These are phyloP conservation scores for Populus davidiana DNA, from an alignment of 345 rosid genomes.

Conservation along the genomic window DNA sequence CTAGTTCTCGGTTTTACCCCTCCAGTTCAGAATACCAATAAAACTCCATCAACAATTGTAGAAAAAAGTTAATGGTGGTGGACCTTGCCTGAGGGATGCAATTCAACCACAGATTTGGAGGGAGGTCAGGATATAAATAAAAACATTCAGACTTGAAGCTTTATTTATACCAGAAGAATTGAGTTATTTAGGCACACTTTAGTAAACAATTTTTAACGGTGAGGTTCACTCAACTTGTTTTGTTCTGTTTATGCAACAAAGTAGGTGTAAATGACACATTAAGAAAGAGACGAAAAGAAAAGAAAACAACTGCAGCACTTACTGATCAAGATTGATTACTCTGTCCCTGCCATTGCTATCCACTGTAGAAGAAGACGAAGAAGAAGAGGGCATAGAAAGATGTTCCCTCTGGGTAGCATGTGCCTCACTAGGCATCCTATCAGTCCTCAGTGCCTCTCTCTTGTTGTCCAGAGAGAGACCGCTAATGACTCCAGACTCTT, in stretches of 20 bases:
- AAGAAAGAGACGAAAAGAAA: not conserved
- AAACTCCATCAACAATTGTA: not conserved
- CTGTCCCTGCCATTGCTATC: conserved; percentile 28
- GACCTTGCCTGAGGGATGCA: not conserved
- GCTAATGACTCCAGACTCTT: conserved; percentile 8
- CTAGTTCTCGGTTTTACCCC: conserved; percentile 1
- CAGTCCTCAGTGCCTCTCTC: conserved; percentile 7
- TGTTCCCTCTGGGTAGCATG: conserved; percentile 5
- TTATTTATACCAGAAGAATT: not conserved
- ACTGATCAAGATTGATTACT: conserved; percentile 63
- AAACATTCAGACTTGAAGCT: not conserved
- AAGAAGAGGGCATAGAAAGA: conserved; percentile 20
- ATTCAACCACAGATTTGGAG: too few relatives aligned
- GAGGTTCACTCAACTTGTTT: not conserved
- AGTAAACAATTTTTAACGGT: not conserved
- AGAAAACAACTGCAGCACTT: conserved; percentile 25
- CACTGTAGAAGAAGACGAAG: conserved; percentile 7
- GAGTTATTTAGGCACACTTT: not conserved
- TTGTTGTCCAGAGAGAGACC: conserved; percentile 15
- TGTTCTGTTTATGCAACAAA: not conserved
- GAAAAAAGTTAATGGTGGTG: not conserved
- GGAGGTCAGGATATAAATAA: not conserved
- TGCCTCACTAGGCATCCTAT: not conserved
- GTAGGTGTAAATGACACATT: not conserved
- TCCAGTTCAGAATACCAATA: not conserved